phyloP scores from a whole-genome alignment of 768 basidiomycete species.

The Strobilomyces confusus region DNA sequence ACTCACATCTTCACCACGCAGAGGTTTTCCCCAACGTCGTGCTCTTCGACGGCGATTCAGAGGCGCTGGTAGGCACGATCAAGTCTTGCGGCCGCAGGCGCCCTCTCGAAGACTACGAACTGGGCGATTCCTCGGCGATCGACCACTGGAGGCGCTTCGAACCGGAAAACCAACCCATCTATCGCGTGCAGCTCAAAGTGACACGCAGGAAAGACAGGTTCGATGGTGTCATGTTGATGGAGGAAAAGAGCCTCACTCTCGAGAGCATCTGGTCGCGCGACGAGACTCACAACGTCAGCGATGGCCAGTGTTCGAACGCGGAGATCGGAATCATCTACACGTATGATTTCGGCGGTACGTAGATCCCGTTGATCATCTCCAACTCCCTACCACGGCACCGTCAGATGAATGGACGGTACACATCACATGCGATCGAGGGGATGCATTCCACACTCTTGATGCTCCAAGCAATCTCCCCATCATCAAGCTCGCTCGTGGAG shows the following conservation, averaged over 20 bases:
- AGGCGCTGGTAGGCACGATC: conserved; percentile 15
- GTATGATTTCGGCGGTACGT: conserved; percentile 20
- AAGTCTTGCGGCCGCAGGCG: conserved; percentile 20
- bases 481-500: conserved; percentile 20
- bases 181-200: conserved; percentile 12
- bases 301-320: conserved; percentile 22
- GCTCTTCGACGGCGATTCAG: conserved; percentile 11
- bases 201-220: conserved; percentile 1
- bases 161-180: conserved; percentile 16
- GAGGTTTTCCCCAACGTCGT: conserved; percentile 22
- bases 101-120: conserved; percentile 15
- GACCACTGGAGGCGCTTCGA: conserved; percentile 16
- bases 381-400: background rate
- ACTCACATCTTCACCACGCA: conserved; percentile 22
- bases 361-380: background rate
- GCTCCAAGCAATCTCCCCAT: conserved; percentile 18
- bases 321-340: conserved; percentile 24
- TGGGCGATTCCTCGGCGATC: background rate
- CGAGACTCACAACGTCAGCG: conserved; percentile 18
- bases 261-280: conserved; percentile 25
- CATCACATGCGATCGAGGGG: conserved; percentile 19
- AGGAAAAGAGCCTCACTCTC: conserved; percentile 22
- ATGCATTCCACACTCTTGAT: conserved; percentile 8
- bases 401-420: conserved; percentile 28
- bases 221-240: conserved; percentile 13